phyloP scores from a whole-genome alignment of 1,139 yeast species.

The Protomyces macrosporus region DNA sequence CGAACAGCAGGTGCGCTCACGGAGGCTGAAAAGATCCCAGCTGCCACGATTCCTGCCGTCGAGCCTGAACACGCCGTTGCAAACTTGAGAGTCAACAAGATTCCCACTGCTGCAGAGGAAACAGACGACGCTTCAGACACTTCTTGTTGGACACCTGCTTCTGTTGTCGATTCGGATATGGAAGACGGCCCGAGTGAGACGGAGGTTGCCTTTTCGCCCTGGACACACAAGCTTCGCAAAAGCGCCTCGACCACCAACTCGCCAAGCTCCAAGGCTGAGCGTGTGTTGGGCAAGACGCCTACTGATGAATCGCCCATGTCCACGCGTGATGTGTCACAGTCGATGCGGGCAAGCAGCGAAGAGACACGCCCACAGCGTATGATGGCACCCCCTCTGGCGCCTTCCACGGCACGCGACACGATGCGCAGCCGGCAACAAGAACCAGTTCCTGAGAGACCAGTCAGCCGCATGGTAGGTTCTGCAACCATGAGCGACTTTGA shows the following conservation, averaged over 20 bases:
- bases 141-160: not conserved
- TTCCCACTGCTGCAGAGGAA: not conserved
- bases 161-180: not conserved
- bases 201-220: not conserved
- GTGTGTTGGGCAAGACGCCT: conserved; percentile 8
- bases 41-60: not conserved
- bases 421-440: not conserved
- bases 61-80: not conserved
- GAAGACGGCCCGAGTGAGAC: not conserved
- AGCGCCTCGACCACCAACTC: not conserved
- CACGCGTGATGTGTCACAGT: conserved; percentile 2
- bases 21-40: not conserved
- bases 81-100: not conserved
- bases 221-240: not conserved
- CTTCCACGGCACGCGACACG: conserved; percentile 29
- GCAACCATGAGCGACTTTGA: not conserved
- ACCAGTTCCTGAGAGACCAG: not conserved
- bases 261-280: conserved; percentile 21
- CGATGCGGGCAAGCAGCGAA: conserved; percentile 2
- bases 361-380: not conserved
- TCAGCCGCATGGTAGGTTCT: not conserved
- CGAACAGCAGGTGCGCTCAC: not conserved
- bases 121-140: not conserved
- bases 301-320: not conserved
- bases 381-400: conserved; percentile 29